These are phyloP conservation scores for Cyphellophora attinorum DNA, from an alignment of 2,329 filamentous ascomycete genomes.

Conservation along the genomic window DNA sequence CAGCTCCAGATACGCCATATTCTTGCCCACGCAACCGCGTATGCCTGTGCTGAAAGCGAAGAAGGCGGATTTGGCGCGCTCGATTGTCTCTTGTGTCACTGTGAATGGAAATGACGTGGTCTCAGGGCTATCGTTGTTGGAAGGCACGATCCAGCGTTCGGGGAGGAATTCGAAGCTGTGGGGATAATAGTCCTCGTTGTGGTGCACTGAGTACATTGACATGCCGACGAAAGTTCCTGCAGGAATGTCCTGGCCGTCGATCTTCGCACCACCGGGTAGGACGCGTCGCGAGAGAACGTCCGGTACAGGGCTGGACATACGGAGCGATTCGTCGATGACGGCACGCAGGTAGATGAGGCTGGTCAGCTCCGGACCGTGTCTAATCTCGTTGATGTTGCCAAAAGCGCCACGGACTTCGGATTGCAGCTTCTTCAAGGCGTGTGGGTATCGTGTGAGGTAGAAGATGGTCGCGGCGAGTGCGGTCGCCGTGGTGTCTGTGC, in stretches of 20 bases:
- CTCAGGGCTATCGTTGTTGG: constrained; percentile 22
- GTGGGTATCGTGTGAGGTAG: constrained; percentile 29
- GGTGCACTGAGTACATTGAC: constrained; percentile 24
- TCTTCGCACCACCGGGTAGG: constrained; percentile 19
- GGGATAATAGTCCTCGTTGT: constrained; percentile 23
- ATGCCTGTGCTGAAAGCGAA: constrained; percentile 36
- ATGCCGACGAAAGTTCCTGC: constrained; percentile 23
- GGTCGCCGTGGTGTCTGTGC: constrained; percentile 62
- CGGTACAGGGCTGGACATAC: constrained; percentile 24
- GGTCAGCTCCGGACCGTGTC: constrained; percentile 29
- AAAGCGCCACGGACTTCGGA: constrained; percentile 25
- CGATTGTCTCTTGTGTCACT: constrained; percentile 37
- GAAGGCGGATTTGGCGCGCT: constrained; percentile 56
- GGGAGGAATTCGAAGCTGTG: constrained; percentile 14
- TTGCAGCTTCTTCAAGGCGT: constrained; percentile 20
- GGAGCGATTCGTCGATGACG: constrained; percentile 30
- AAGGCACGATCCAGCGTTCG: constrained; percentile 22
- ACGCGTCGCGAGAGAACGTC: constrained; percentile 23
- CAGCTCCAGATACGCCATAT: constrained; percentile 34
- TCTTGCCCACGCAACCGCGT: constrained; percentile 33
- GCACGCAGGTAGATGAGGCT: constrained; percentile 29
- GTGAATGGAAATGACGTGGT: too few relatives aligned
- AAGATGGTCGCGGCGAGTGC: constrained; percentile 37
- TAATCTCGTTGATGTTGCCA: constrained; percentile 24
- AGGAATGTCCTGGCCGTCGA: constrained; percentile 25